phyloP scores from a whole-genome alignment of 2,329 filamentous ascomycete species.

The Trichoderma sp. region DNA sequence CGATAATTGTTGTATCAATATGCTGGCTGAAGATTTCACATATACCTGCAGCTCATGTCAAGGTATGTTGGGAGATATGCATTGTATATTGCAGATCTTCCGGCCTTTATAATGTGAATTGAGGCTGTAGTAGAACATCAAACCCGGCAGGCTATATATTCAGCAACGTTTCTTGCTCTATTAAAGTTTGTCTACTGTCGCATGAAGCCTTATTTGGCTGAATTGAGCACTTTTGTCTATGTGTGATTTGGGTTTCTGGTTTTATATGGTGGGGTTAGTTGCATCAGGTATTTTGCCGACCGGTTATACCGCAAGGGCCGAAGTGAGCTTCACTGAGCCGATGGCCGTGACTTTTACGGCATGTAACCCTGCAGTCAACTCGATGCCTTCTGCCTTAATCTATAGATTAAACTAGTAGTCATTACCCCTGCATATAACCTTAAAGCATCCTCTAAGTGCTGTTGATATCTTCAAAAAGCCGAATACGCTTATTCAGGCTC shows the following conservation, averaged over 20 bases:
- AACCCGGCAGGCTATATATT: constrained; percentile 6
- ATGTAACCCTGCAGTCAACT: background rate
- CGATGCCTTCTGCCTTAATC: background rate
- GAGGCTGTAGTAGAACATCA: background rate
- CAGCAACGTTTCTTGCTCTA: background rate
- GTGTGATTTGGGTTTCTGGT: background rate
- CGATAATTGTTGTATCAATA: no score
- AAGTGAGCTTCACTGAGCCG: background rate
- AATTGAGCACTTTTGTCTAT: background rate
- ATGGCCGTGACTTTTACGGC: background rate
- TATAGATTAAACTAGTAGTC: background rate
- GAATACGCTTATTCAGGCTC: constrained; percentile 9
- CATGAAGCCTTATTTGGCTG: background rate
- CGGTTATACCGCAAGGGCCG: background rate
- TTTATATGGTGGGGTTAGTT: background rate
- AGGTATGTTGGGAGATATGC: background rate
- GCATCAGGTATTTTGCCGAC: constrained; percentile 5
- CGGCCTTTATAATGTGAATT: background rate
- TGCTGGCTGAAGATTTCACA: background rate
- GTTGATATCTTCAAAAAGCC: background rate
- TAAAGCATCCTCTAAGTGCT: background rate
- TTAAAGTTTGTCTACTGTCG: background rate
- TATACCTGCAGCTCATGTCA: background rate
- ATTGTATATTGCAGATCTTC: background rate
- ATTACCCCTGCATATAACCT: background rate